These are phyloP conservation scores for Capsella bursapastoris DNA, from an alignment of 345 rosid genomes.

Conservation along the genomic window DNA sequence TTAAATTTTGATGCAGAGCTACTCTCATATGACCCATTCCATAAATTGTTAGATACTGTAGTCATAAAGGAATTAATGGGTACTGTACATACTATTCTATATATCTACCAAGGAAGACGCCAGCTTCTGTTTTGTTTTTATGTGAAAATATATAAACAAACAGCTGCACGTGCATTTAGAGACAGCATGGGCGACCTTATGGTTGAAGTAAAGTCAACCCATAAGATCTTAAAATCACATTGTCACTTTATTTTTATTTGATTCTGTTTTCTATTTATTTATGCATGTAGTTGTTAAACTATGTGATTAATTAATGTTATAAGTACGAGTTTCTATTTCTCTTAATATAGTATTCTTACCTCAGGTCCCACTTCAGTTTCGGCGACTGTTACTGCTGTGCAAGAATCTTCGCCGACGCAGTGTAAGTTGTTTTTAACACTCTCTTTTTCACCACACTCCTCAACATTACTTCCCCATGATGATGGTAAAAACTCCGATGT, in stretches of 20 bases:
- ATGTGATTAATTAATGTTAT: slow-evolving; percentile 22
- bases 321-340: slow-evolving; percentile 19
- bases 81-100: slow-evolving; percentile 3
- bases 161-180: slow-evolving; percentile 31
- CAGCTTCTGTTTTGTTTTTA: slow-evolving; percentile 31
- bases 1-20: slow-evolving; percentile 1
- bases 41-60: slow-evolving; percentile 3
- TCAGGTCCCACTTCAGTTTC: slow-evolving; percentile 52
- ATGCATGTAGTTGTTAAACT: slow-evolving; percentile 32
- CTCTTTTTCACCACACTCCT: slow-evolving; percentile 39
- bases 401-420: slow-evolving; percentile 59
- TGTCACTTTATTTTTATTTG: slow-evolving; percentile 18
- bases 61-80: slow-evolving; percentile 2
- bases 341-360: slow-evolving; percentile 52
- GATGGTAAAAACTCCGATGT: slow-evolving; percentile 65
- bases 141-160: slow-evolving; percentile 9
- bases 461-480: slow-evolving; percentile 48
- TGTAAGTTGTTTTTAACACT: slow-evolving; percentile 43
- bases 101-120: slow-evolving; percentile 29
- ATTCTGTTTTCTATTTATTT: slow-evolving; percentile 23
- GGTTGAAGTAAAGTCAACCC: slow-evolving; percentile 47
- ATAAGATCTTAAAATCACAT: slow-evolving; percentile 33
- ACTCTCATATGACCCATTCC: slow-evolving; percentile 11
- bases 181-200: slow-evolving; percentile 37
- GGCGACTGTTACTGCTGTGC: slow-evolving; percentile 41